Conservation (phyloP, 768 basidiomycete species). For the Boletus vinaceobasis region DNA sequence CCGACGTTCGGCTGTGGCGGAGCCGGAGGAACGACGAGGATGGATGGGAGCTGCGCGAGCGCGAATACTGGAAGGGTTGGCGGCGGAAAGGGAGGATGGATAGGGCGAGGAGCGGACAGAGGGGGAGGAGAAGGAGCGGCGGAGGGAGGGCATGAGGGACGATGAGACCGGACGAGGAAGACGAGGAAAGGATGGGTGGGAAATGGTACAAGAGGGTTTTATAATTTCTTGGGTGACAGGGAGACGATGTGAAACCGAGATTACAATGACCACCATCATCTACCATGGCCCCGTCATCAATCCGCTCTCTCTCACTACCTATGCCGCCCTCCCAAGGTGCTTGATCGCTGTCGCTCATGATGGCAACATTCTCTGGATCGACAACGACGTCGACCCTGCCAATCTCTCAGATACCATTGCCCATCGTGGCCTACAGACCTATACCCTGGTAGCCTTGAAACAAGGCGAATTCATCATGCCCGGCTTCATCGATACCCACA, state of each 20-base stretch:
- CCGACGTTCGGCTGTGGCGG: constrained; percentile 60
- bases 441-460: constrained; percentile 37
- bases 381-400: constrained; percentile 49
- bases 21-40: constrained; percentile 62
- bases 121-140: constrained; percentile 70
- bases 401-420: constrained; percentile 49
- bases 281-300: constrained; percentile 61
- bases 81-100: constrained; percentile 39
- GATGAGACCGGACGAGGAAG: constrained; percentile 17
- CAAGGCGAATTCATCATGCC: constrained; percentile 75
- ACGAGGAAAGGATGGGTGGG: constrained; percentile 27
- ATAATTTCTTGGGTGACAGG: constrained; percentile 35
- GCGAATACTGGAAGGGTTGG: constrained; percentile 33
- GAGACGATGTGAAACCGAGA: neutral
- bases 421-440: constrained; percentile 41
- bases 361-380: constrained; percentile 71
- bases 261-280: constrained; percentile 34
- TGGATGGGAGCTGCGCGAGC: constrained; percentile 36
- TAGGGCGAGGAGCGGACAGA: constrained; percentile 70
- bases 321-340: constrained; percentile 47
- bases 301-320: constrained; percentile 42
- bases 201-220: constrained; percentile 38
- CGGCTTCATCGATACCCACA: constrained; percentile 90
- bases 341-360: constrained; percentile 49
- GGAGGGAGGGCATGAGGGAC: constrained; percentile 66